A percentile compares a stretch with the other conserved stretches of the same genome.
Conservation (phyloP, 1,284 basidiomycete genomes). For the Golubevia pallescens region DNA sequence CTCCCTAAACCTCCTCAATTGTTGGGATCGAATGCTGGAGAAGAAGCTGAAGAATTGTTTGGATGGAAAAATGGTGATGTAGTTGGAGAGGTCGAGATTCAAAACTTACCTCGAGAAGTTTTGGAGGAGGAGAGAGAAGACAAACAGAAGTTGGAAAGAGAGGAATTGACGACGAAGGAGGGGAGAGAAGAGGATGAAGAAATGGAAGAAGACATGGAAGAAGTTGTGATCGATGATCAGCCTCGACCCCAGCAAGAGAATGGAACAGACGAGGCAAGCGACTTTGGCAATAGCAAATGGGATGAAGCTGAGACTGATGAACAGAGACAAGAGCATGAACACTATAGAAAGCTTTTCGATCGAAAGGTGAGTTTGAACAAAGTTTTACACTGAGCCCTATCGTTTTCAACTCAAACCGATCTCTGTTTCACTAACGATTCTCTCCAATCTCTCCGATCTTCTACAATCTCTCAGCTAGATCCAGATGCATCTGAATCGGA, state of each 20-base stretch:
- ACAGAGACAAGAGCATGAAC: constrained; percentile 10
- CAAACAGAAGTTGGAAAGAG: background rate
- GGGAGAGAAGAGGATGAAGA: constrained; percentile 14
- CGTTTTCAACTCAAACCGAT: background rate
- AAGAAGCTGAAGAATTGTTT: background rate
- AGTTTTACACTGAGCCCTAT: background rate
- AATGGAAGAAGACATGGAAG: constrained; percentile 11
- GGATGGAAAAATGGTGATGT: background rate
- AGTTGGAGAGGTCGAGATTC: background rate
- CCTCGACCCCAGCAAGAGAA: background rate
- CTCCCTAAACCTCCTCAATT: constrained; percentile 33
- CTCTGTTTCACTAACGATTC: background rate
- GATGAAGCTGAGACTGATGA: constrained; percentile 9
- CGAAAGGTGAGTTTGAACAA: constrained; percentile 11
- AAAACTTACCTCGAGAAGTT: background rate
- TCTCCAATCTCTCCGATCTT: background rate
- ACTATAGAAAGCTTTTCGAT: constrained; percentile 29
- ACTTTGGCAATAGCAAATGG: background rate
- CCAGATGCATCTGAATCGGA: background rate
- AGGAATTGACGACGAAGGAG: background rate
- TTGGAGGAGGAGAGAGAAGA: background rate
- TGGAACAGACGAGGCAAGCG: too few species aligned
- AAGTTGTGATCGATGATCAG: constrained; percentile 3
- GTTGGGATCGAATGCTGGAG: background rate
- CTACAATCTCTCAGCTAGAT: background rate